Evolutionary conservation across 345 rosid species (phyloP).

Genomic region (Citrus mangshanensis): DNA sequence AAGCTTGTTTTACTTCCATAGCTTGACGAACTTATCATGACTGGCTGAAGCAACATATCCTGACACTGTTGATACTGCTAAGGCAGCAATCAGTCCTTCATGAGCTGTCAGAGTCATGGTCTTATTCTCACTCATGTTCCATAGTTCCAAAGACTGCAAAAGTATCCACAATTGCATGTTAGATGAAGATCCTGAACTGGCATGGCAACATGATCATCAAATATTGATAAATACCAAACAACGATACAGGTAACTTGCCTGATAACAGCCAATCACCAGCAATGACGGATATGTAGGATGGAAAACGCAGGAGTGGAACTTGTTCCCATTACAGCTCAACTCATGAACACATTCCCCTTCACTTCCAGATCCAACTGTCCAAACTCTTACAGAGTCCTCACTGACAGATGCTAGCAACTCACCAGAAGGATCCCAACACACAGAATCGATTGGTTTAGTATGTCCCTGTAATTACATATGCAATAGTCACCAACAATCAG

Average conservation of each 20-base stretch:
- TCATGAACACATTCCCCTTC: conserved; percentile 91
- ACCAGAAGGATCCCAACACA: conserved; percentile 92
- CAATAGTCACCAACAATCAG: neutral
- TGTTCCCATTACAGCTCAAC: conserved; percentile 84
- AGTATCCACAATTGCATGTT: conserved; percentile 4
- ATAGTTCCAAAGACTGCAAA: conserved; percentile 85
- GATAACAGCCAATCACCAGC: conserved; percentile 92
- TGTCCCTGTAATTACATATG: conserved; percentile 54
- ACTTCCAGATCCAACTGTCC: conserved; percentile 81
- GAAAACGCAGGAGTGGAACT: conserved; percentile 84
- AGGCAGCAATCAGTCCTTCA: conserved; percentile 68
- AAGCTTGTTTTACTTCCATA: conserved; percentile 66
- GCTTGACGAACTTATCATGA: conserved; percentile 84
- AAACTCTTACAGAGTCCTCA: conserved; percentile 89
- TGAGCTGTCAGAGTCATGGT: conserved; percentile 77
- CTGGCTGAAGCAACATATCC: conserved; percentile 95
- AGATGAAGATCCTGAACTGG: neutral
- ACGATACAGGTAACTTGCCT: conserved; percentile 43
- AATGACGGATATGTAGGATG: conserved; percentile 70
- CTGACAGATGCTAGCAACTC: conserved; percentile 86
- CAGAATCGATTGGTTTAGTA: conserved; percentile 65
- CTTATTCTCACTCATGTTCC: conserved; percentile 89
- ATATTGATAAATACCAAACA: neutral
- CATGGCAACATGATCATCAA: neutral
- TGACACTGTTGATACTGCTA: conserved; percentile 68